Percentiles rank a stretch among this genome's conserved stretches.
Conservation (phyloP, 257 asterid genomes). For the Thymus mandschuricus region DNA sequence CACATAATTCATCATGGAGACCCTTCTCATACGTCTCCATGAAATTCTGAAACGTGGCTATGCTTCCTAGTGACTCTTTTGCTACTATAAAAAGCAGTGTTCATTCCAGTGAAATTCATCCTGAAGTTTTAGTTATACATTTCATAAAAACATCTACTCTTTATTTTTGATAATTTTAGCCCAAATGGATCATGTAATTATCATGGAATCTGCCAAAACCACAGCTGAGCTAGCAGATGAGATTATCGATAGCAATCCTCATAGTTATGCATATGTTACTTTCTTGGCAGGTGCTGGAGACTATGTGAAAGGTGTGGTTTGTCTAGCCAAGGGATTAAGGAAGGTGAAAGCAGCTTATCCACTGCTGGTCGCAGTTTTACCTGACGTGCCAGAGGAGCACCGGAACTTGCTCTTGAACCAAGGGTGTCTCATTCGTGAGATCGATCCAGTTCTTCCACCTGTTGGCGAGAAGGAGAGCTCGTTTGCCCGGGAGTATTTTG, state of each 20-base stretch:
- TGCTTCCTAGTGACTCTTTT: neutral
- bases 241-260: neutral
- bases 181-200: conserved; percentile 34
- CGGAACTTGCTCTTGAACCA: conserved; percentile 39
- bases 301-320: conserved; percentile 46
- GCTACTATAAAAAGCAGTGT: conserved; percentile 16
- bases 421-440: conserved; percentile 42
- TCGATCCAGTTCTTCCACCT: conserved; percentile 37
- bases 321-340: conserved; percentile 49
- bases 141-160: neutral
- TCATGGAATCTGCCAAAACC: neutral
- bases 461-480: conserved; percentile 10
- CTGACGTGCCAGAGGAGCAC: conserved; percentile 47
- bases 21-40: conserved; percentile 7
- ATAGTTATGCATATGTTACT: conserved; percentile 41
- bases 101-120: neutral
- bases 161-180: neutral
- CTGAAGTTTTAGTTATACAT: neutral
- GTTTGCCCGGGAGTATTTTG: conserved; percentile 35
- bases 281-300: conserved; percentile 50
- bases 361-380: conserved; percentile 41
- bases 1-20: conserved; percentile 8
- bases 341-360: conserved; percentile 43
- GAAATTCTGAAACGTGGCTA: conserved; percentile 20
- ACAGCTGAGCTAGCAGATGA: conserved; percentile 13